Evolutionary conservation across 345 rosid species (phyloP), one percentile per base, ranked within the genome.

Genomic region (Populus deltoides): DNA sequence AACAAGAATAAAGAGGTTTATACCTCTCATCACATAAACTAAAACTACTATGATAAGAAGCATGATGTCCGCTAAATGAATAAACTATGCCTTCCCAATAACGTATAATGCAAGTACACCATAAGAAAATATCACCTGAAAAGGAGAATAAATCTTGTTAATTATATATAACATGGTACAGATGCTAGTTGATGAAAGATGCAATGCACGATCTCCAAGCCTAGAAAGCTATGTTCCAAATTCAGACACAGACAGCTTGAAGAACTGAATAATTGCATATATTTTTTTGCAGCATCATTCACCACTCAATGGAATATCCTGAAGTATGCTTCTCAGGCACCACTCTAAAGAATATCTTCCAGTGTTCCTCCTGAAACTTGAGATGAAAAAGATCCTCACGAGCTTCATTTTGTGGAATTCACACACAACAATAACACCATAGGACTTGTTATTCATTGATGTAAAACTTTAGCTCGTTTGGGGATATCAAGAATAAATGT

Each of bases 1-100:
- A 61, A 77, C 57, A 81, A 77, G 71, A 77, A 51, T 68, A 61
- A 16, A 69, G 69, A 77, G 75, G 63, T 31, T 43, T 8, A 24
- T 17, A 67, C 72, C 72, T 55, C 69, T 55, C 69, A 45, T 68
- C 29, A 9, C 22, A 73, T 2, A 36, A 62, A 18, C 68, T 70
- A 71, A 70, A 41, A 10, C 12, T 59, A 25, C 66, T 63, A 15
- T 45, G 41, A 75, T 51, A 6, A 43, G 59, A 27, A 17, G 72
- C 71, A 73, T 68, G 24, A n/a, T 45, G 62, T 24, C 75, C 39
- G 27, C 45, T 10, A 10, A 41, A 15, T 29, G 63, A n/a, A 25
- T 75, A 47, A 49, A 24, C 10, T 31, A 36, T 33, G 35, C 35
- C 67, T 65, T 29, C 77, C 16, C 17, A 3, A 71, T 8, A 45